phyloP scores from a whole-genome alignment of 148 eudicot species.

The Mesembryanthemum crystallinum region DNA sequence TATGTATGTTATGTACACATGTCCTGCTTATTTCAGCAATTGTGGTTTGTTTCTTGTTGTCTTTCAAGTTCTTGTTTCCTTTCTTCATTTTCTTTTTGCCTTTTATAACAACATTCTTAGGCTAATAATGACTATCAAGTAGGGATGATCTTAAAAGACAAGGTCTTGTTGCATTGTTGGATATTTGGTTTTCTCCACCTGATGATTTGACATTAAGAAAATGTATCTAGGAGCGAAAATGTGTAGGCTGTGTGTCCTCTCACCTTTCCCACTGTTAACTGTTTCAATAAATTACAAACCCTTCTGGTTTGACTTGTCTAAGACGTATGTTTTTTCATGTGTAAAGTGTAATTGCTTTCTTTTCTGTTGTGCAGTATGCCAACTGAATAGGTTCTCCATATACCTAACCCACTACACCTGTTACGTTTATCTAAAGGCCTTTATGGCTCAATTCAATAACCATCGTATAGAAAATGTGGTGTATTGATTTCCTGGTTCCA shows the following conservation, averaged over 20 bases:
- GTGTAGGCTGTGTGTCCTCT: neutral
- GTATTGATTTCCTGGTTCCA: neutral
- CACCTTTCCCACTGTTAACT: no score
- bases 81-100: neutral
- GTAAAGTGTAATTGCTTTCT: neutral
- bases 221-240: neutral
- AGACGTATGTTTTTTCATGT: no score
- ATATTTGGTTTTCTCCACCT: neutral
- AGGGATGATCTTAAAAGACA: neutral
- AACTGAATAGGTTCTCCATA: neutral
- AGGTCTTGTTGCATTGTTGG: conserved; percentile 14
- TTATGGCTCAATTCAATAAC: neutral
- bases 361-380: neutral
- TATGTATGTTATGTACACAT: neutral
- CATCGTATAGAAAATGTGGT: neutral
- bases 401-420: neutral
- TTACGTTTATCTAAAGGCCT: neutral
- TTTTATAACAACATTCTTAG: neutral
- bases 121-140: neutral
- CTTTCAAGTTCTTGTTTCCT: neutral
- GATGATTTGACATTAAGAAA: neutral
- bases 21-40: neutral
- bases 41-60: neutral
- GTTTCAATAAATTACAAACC: no score
- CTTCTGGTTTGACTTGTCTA: no score